Base-by-base conservation (phyloP, 2,329 filamentous ascomycete species). In the Teratosphaeria destructans region DNA sequence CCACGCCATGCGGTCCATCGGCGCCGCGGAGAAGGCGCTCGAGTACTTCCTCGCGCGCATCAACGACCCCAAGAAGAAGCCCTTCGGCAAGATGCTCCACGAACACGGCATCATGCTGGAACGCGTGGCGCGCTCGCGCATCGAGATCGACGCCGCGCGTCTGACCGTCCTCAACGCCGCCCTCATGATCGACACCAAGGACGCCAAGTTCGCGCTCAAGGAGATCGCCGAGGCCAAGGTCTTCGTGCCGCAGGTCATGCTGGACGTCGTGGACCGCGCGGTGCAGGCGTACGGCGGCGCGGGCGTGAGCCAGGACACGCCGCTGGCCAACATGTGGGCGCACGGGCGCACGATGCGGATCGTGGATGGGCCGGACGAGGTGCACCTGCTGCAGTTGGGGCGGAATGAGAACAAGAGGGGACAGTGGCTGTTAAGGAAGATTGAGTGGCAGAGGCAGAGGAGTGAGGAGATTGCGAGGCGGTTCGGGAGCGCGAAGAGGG, bases 171-270 rank as follows among this genome's bases (percentile, higher is more conserved):
- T 96, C 64, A 96, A 97, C 76, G 94, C 94, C 1, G 94, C 94
- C 62, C 88, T 95, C 75, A 90, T 90, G 77, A 97, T 99, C 78
- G 94, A 99, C 76, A 83, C 89, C 66, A 83, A 86, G 23, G 88
- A 93, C 66, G 89, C 94, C 67, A 97, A 97, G 79, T 84, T 85
- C 65, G 90, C 93, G 0, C 83, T 96, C 62, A 90, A 88, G 74
- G 90, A 97, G 75, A 99, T 99, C 66, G 93, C 92, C 29, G 84
- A 96, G 77, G 93, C 94, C 65, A 99, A 99, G 81, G 87, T 97
- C 0, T 83, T 96, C 19, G 88, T 95, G 8, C 94, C 94, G 0
- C 81, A 85, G 70, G 90, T 87, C 69, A 86, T 89, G 1, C 81
- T 96, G 65, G 85, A 85, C 19, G 89, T 97, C 68, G 93, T 99